These are phyloP conservation scores for Micractinium sp. DNA, from an alignment of 139 green algal species.

Conservation along the genomic window DNA sequence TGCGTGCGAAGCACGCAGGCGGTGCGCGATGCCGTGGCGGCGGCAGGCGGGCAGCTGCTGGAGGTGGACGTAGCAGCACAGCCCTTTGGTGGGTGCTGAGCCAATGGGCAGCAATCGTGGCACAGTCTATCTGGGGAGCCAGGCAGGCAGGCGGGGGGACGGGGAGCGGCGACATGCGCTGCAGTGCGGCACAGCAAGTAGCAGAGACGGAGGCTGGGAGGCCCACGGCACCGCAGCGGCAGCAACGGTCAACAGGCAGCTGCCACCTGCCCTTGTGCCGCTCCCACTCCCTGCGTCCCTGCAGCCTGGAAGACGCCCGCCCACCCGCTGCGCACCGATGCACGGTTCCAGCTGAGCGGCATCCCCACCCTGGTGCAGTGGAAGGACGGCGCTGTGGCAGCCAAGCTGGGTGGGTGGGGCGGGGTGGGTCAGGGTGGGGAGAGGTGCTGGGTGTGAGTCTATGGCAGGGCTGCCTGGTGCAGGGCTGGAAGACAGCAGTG, in stretches of 20 bases:
- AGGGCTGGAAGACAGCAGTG: background rate
- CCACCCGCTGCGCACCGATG: slow-evolving; percentile 17
- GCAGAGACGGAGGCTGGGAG: background rate
- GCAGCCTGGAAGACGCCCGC: slow-evolving; percentile 22
- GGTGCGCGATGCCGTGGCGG: slow-evolving; percentile 2
- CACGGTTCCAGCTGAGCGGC: slow-evolving; percentile 21
- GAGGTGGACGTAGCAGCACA: background rate
- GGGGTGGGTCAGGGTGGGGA: background rate
- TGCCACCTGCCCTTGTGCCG: background rate
- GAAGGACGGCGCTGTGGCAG: background rate
- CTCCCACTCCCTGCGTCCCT: background rate
- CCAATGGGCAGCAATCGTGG: too few relatives aligned
- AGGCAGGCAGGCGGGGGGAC: too few relatives aligned
- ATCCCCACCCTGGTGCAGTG: slow-evolving; percentile 11
- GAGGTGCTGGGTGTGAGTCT: background rate
- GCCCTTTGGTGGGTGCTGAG: too few relatives aligned
- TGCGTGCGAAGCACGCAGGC: background rate
- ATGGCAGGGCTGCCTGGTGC: background rate
- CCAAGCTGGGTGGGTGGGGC: slow-evolving; percentile 18
- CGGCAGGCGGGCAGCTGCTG: background rate
- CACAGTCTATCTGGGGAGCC: background rate
- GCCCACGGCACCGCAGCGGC: too few relatives aligned
- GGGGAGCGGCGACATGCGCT: background rate
- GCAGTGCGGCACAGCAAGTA: background rate
- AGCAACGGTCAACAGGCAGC: background rate